phyloP scores from a whole-genome alignment of 768 basidiomycete genomes.

The Tylopilus balloui region DNA sequence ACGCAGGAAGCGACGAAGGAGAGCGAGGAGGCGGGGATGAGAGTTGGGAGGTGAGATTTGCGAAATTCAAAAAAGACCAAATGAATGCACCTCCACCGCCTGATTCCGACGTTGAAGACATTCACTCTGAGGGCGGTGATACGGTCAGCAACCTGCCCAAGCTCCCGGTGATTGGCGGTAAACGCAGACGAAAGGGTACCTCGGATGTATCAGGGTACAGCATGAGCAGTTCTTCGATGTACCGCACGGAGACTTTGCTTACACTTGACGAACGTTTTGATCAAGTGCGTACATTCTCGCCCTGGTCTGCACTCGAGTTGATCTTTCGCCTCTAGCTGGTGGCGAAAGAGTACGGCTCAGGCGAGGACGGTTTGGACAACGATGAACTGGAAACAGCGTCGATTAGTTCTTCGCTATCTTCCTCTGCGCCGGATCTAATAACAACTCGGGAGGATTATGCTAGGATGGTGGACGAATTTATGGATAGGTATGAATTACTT shows the following conservation, averaged over 20 bases:
- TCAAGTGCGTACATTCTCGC: slow-evolving; percentile 52
- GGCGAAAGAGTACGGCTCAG: slow-evolving; percentile 69
- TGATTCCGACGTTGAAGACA: slow-evolving; percentile 51
- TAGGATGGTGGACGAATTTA: slow-evolving; percentile 88
- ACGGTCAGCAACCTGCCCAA: slow-evolving; percentile 73
- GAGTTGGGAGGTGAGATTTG: slow-evolving; percentile 80
- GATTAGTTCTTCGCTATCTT: slow-evolving; percentile 35
- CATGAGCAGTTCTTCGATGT: slow-evolving; percentile 97
- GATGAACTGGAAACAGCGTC: slow-evolving; percentile 46
- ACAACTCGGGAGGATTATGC: slow-evolving; percentile 87
- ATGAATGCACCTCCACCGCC: slow-evolving; percentile 19
- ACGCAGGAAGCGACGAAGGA: slow-evolving; percentile 18
- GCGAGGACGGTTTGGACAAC: slow-evolving; percentile 45
- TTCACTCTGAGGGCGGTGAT: slow-evolving; percentile 68
- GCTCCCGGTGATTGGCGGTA: slow-evolving; percentile 76
- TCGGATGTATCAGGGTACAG: slow-evolving; percentile 92
- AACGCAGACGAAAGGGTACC: slow-evolving; percentile 63
- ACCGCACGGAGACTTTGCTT: slow-evolving; percentile 82
- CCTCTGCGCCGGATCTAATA: slow-evolving; percentile 68
- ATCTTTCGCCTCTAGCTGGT: slow-evolving; percentile 49
- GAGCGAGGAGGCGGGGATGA: slow-evolving; percentile 28
- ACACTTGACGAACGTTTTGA: slow-evolving; percentile 93
- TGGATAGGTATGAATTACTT: slow-evolving; percentile 85
- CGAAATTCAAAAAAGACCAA: slow-evolving; percentile 65
- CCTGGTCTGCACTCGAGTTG: not conserved